A percentile compares a stretch with the other conserved stretches of the same genome.
These are phyloP conservation scores for Phytophthora melonis DNA, from an alignment of 352 stramenopile genomes.

Conservation along the genomic window DNA sequence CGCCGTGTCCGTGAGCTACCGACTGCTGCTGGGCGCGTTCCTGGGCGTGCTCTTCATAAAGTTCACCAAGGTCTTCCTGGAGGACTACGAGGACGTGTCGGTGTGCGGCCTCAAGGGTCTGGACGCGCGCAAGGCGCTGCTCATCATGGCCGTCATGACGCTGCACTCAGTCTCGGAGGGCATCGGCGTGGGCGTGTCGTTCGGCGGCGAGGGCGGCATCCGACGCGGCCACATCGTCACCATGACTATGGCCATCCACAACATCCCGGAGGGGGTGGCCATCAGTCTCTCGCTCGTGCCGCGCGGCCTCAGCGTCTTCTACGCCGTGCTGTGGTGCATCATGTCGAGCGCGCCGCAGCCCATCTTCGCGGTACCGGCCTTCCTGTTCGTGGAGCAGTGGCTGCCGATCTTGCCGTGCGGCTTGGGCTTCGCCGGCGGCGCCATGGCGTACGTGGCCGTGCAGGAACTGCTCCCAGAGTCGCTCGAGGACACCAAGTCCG, in stretches of 20 bases:
- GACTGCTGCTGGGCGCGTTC: conserved; percentile 90
- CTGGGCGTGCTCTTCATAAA: conserved; percentile 98
- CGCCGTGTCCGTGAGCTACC: conserved; percentile 71
- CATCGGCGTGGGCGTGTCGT: conserved; percentile 97
- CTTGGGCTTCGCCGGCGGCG: conserved; percentile 97
- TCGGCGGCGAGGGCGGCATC: conserved; percentile 93
- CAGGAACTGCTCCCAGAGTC: conserved; percentile 85
- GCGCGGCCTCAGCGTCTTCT: conserved; percentile 90
- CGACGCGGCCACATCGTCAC: conserved; percentile 97
- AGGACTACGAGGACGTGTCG: conserved; percentile 96
- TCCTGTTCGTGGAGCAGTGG: conserved; percentile 93
- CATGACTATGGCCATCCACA: conserved; percentile 98
- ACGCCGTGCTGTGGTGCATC: conserved; percentile 91
- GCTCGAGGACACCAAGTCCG: conserved; percentile 86
- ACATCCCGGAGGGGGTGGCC: conserved; percentile 98
- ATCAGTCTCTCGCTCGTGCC: conserved; percentile 96
- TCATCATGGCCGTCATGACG: conserved; percentile 99
- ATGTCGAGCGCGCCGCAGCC: conserved; percentile 95
- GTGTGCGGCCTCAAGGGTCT: conserved; percentile 81
- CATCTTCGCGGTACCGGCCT: conserved; percentile 98
- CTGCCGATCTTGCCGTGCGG: conserved; percentile 95
- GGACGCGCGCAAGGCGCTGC: conserved; percentile 92
- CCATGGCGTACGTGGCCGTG: conserved; percentile 97
- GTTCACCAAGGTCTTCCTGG: conserved; percentile 94
- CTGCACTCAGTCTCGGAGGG: conserved; percentile 98